Percentiles rank a stretch among this genome's conserved stretches.
Evolutionary conservation across 176 grass and related monocot genomes (phyloP).

Genomic region (Oryza meyeriana): DNA sequence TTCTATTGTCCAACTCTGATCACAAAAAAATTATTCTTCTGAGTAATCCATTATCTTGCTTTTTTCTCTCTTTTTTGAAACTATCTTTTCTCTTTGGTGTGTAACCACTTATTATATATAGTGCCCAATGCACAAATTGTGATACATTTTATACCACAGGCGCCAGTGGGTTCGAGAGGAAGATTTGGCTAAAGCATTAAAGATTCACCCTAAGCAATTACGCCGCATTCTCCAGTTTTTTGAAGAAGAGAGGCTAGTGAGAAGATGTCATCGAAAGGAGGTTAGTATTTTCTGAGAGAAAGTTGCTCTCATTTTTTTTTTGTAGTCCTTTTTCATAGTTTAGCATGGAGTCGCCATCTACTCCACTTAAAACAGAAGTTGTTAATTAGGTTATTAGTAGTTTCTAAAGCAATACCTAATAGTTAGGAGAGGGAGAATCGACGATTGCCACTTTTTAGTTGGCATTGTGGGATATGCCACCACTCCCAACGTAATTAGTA

Average conservation of each 20-base stretch:
- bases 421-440: no score
- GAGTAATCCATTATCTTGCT: background rate
- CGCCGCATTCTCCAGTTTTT: slow-evolving; percentile 58
- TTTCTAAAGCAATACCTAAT: no score
- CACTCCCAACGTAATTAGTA: no score
- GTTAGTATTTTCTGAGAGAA: background rate
- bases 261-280: slow-evolving; percentile 64
- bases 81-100: background rate
- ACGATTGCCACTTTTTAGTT: no score
- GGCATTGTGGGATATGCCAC: no score
- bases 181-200: slow-evolving; percentile 55
- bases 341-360: no score
- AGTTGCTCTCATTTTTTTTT: no score
- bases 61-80: background rate
- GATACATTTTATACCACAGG: background rate
- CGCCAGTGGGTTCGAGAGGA: slow-evolving; percentile 71
- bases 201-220: slow-evolving; percentile 56
- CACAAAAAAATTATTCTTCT: no score
- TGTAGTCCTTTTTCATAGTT: no score
- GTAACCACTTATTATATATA: background rate
- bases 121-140: background rate
- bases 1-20: no score
- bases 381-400: no score
- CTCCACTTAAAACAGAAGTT: no score
- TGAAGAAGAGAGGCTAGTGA: slow-evolving; percentile 68